Conservation (phyloP, 192 early-diverging fungal species). For the Jimgerdemannia lactiflua region DNA sequence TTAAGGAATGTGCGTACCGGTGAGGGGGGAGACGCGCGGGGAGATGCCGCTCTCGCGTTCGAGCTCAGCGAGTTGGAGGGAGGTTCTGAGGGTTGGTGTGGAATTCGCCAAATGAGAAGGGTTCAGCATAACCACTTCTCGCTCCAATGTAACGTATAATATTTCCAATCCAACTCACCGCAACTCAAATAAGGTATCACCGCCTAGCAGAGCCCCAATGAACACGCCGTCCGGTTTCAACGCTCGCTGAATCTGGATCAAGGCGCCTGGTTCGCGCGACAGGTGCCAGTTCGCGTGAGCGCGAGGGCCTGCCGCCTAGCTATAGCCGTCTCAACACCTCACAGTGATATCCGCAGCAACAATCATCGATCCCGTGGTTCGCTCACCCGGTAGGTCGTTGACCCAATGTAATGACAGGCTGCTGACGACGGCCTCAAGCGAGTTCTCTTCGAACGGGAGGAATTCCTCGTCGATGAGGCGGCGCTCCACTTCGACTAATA, state of each 20-base stretch:
- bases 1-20: constrained; percentile 41
- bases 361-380: neutral
- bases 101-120: neutral
- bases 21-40: constrained; percentile 88
- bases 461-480: constrained; percentile 83
- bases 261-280: constrained; percentile 35
- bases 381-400: constrained; percentile 83
- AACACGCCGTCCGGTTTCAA: constrained; percentile 94
- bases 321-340: too few relatives aligned
- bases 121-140: neutral
- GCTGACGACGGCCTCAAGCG: constrained; percentile 86
- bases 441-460: constrained; percentile 77
- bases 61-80: constrained; percentile 87
- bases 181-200: constrained; percentile 95
- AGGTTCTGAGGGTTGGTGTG: constrained; percentile 50
- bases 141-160: neutral
- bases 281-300: neutral
- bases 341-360: too few relatives aligned
- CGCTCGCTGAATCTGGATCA: constrained; percentile 79
- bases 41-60: constrained; percentile 90
- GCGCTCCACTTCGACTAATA: constrained; percentile 68
- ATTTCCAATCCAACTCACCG: constrained; percentile 35
- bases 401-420: constrained; percentile 92
- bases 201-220: constrained; percentile 91
- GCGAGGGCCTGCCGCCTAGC: too few relatives aligned